Evolutionary conservation across 257 asterid species (phyloP).

Genomic region (Oldenlandia corymbosa): DNA sequence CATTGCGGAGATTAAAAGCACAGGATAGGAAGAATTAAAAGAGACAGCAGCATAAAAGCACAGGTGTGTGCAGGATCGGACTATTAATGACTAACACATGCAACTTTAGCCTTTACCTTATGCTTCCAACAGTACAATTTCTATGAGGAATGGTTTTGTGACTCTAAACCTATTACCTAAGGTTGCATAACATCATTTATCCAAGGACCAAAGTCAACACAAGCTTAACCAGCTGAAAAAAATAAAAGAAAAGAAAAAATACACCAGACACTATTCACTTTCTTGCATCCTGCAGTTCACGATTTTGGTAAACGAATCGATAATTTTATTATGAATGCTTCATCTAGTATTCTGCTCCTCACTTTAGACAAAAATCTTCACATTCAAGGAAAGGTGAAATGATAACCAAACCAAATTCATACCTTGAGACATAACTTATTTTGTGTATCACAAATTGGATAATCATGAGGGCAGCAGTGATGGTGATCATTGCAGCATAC

Average conservation of each 20-base stretch:
- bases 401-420: slow-evolving; percentile 3
- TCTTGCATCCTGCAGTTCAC: background rate
- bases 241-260: no score
- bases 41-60: no score
- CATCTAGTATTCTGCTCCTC: background rate
- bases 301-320: background rate
- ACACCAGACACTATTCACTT: background rate
- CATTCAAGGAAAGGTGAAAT: background rate
- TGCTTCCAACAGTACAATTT: no score
- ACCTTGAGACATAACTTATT: slow-evolving; percentile 71
- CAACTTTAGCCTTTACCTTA: no score
- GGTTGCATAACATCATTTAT: no score
- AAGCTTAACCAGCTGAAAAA: background rate
- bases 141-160: no score
- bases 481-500: slow-evolving; percentile 64
- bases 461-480: slow-evolving; percentile 77
- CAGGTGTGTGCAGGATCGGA: no score
- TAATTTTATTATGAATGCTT: no score
- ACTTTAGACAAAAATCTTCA: background rate
- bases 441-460: slow-evolving; percentile 62
- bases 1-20: background rate
- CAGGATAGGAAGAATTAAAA: no score
- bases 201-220: no score
- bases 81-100: no score
- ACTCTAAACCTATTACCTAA: no score